Base-by-base conservation (phyloP, 768 basidiomycete species). In the Stropharia rugosoannulata region DNA sequence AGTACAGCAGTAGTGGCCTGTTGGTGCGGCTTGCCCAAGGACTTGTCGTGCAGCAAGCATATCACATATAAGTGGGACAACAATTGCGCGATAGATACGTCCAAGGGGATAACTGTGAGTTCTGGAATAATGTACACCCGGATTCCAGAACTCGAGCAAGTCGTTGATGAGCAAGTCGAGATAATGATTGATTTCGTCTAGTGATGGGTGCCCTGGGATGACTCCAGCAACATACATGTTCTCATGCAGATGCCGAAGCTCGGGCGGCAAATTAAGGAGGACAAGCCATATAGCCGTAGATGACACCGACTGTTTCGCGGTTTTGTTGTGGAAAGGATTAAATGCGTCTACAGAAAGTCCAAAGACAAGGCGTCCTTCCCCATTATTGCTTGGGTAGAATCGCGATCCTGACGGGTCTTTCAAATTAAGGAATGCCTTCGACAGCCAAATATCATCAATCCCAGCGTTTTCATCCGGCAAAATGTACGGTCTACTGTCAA, bases 11-110 rank as follows among this genome's bases (percentile, higher is more conserved):
- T 45, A 39, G 15, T 53, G 46, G 9, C 38, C 15, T 41, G 39
- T 41, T 25, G 53, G 32, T 38, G 45, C 45, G 2, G 44, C 65
- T 40, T 71, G 66, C 1, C 73, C 72, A 5, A 60, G 59, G 11
- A 64, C 59, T 51, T 73, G 62, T 9, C 68, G 56, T 0, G 68
- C 51, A 1, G 71, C 75, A 1, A 63, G 71, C 0, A 72, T 57
- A 53, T 77, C 74, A 39, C 69, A 73, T 0, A 75, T 62, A 7
- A 74, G 59, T 2, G 71, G 68, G 13, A 70, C 58, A 1, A 75
- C 7, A 5, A 68, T 70, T 15, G 53, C 56, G 4, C 58, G 61
- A n/a, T 72, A 59, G 4, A 63, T 36, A 4, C 66, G 56, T 4
- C 75, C 75, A 13, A 38, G 6, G 0, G 50, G 44, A 51, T 62